Conservation (phyloP, 768 basidiomycete species). For the Amanita phalloides region DNA sequence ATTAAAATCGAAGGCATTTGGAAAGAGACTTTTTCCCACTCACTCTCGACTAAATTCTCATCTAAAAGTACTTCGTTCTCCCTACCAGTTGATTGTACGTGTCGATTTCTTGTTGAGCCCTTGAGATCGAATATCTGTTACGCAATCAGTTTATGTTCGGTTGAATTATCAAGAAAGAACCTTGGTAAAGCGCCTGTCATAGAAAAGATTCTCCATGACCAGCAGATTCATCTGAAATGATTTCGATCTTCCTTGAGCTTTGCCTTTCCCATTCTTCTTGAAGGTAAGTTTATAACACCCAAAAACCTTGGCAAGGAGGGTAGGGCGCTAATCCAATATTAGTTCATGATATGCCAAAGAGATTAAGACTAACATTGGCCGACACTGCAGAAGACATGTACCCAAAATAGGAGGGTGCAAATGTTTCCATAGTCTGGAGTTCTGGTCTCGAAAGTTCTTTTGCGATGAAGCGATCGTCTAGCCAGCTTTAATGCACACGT, state of each 20-base stretch:
- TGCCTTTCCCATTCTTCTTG: conserved; percentile 68
- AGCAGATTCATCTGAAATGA: conserved; percentile 89
- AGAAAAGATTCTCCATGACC: conserved; percentile 97
- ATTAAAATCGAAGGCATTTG: neutral
- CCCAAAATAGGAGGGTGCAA: conserved; percentile 95
- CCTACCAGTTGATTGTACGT: conserved; percentile 81
- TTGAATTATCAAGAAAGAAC: conserved; percentile 21
- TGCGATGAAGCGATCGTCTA: conserved; percentile 97
- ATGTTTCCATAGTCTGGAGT: conserved; percentile 90
- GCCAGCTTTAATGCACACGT: conserved; percentile 5
- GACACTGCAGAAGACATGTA: conserved; percentile 95
- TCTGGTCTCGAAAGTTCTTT: conserved; percentile 91
- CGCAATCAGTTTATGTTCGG: neutral
- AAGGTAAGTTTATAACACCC: conserved; percentile 94
- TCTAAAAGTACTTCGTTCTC: conserved; percentile 93
- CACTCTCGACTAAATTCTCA: conserved; percentile 91
- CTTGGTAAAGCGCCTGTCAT: conserved; percentile 83
- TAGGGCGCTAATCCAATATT: conserved; percentile 58
- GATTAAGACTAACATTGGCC: conserved; percentile 49
- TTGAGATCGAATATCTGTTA: conserved; percentile 91
- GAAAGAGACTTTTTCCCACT: conserved; percentile 11
- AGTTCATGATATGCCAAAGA: conserved; percentile 2
- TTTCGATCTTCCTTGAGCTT: conserved; percentile 53
- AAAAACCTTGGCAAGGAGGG: conserved; percentile 91
- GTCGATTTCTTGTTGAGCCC: conserved; percentile 89